phyloP scores from a whole-genome alignment of 345 rosid genomes.

The Lepidium africanum region DNA sequence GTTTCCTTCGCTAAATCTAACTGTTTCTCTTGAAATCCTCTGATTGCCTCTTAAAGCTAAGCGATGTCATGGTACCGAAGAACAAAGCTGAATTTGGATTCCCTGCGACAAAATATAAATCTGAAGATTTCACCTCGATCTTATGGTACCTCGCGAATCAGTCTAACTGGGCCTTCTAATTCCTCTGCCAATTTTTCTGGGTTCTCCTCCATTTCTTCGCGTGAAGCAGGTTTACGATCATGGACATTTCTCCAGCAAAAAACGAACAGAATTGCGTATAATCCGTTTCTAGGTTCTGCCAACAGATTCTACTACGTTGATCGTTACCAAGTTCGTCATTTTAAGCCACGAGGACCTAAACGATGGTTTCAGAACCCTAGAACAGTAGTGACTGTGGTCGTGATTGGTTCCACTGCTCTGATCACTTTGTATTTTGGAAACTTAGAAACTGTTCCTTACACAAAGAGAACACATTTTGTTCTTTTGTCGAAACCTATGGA shows the following conservation, averaged over 20 bases:
- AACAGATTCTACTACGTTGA: conserved; percentile 74
- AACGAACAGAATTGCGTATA: conserved; percentile 3
- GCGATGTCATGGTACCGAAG: conserved; percentile 51
- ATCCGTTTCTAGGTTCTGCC: conserved; percentile 19
- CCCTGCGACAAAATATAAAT: conserved; percentile 36
- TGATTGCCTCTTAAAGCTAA: not conserved
- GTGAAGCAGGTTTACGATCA: conserved; percentile 21
- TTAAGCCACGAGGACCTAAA: conserved; percentile 60
- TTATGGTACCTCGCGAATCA: conserved; percentile 29
- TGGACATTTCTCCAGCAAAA: conserved; percentile 3
- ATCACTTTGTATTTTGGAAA: conserved; percentile 60
- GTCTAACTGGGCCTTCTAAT: conserved; percentile 17
- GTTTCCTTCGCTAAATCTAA: not conserved
- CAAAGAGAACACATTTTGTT: conserved; percentile 75
- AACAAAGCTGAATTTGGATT: conserved; percentile 37
- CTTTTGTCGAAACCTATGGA: conserved; percentile 61
- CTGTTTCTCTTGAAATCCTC: not conserved
- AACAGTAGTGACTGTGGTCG: conserved; percentile 38
- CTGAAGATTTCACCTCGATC: conserved; percentile 30
- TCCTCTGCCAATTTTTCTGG: conserved; percentile 36
- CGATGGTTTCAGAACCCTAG: conserved; percentile 69
- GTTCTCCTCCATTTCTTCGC: conserved; percentile 28
- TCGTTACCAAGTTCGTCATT: conserved; percentile 51
- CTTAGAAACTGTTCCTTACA: conserved; percentile 78
- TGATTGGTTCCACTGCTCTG: conserved; percentile 49